Base-by-base conservation (phyloP, 306 rosid species). In the Crataegus laevigata region DNA sequence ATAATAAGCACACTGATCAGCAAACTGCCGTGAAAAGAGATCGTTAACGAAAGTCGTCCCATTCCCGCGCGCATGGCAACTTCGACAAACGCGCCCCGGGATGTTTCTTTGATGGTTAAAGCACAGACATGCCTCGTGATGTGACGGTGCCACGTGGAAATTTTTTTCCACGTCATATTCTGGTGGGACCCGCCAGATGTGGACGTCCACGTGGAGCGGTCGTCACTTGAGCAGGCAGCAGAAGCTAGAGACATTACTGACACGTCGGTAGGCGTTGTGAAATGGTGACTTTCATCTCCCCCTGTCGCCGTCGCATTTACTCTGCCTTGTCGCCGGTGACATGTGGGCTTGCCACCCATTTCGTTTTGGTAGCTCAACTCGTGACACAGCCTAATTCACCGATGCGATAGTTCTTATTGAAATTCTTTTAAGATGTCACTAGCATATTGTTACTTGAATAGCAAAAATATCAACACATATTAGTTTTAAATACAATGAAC, bases 141-240 rank as follows among this genome's bases (percentile, higher is more conserved):
- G 24, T 54, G 72, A 70, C 68, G 84, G 85, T 82, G 85, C 69
- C 82, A 71, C 81, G 80, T 86, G 83, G 82, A 15, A 28, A 64
- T n/a, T 47, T 5, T 4, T 6, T 50, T 76, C 82, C 82, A 82
- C 79, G 67, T 79, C 82, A 84, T 45, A 42, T 12, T 32, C 18
- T 5, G 71, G 69, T 8, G 72, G 80, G 36, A 28, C 79, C 78
- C 28, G 13, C 25, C 3, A 36, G 86, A 84, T 51, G 78, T 82
- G 54, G 85, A 85, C 86, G 61, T 77, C 82, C 87, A 81, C 84
- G 84, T 90, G 89, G 77, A 77, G 68, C 69, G 84, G 77, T 73
- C 83, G 71, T 47, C 71, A 38, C 6, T 26, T n/a, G 59, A 74
- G 68, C 73, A 67, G 68, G 82, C 75, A 83, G 43, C 26, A 15